Evolutionary conservation across 345 rosid genomes (phyloP).

Genomic region (Anacardium occidentale): DNA sequence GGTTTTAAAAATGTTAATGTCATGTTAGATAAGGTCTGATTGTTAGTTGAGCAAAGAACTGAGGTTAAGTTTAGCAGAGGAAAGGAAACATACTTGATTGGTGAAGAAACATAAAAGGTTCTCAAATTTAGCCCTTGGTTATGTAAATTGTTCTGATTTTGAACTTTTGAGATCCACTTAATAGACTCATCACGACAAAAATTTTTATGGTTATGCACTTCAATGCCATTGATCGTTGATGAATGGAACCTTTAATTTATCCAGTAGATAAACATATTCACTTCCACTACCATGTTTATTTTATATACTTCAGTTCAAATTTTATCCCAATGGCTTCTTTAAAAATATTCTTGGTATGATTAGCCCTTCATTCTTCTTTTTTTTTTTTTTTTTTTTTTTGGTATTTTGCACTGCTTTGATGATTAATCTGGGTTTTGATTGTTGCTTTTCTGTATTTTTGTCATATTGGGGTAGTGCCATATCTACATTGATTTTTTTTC

Average conservation of each 20-base stretch:
- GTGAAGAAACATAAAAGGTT: background rate
- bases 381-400: too few species aligned
- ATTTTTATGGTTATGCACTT: too few species aligned
- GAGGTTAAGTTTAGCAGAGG: background rate
- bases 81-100: background rate
- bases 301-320: background rate
- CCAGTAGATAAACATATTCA: background rate
- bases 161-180: background rate
- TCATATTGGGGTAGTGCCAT: background rate
- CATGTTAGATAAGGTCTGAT: background rate
- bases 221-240: background rate
- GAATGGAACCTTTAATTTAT: background rate
- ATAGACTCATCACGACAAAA: background rate
- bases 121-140: background rate
- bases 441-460: background rate
- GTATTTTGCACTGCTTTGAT: background rate
- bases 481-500: slow-evolving; percentile 14
- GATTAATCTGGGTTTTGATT: background rate
- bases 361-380: too few species aligned
- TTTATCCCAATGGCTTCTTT: background rate
- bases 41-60: background rate
- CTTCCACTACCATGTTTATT: too few species aligned
- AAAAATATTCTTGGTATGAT: background rate
- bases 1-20: background rate
- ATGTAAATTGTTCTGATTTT: background rate